Base-by-base conservation (phyloP, 495 filamentous ascomycete species). In the Talaromyces wortmannii region DNA sequence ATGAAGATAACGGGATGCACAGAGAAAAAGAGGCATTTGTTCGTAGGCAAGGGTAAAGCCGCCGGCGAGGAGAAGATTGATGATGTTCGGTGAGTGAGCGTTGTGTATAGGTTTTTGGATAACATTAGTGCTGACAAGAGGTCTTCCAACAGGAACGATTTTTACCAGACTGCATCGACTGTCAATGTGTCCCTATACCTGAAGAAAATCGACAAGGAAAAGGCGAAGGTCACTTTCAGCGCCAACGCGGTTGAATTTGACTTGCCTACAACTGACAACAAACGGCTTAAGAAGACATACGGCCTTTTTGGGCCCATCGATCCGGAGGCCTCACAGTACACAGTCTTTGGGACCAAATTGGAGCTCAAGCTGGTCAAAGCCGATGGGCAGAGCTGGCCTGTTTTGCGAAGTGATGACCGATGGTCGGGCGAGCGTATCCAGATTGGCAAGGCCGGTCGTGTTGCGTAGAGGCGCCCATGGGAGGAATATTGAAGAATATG, bases 171-270 rank as follows among this genome's bases (percentile, higher is more conserved):
- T 0, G 72, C 85, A 18, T 79, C 81, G 7, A 81, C 87, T 16
- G 89, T 96, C 44, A 96, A 95, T 59, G 90, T 89, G 7, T 94
- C 89, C 15, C 84, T 97, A 53, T 98, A 94, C 73, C 80, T 97
- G 33, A 98, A 97, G 78, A 98, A 96, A 74, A 95, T 98, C 61
- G 84, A 95, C 64, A 94, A 91, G 70, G 79, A 82, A 15, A 79
- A 71, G 6, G 87, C 91, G 40, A 83, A 74, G 55, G 81, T 97
- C 8, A 70, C 78, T 12, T 91, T 97, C 66, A 61, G 74, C 40
- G 56, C 76, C 16, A 75, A 77, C 40, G 67, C 77, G 4, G 66
- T 97, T 47, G 71, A 75, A 7, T 76, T 98, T 13, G 90, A 97
- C 64, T 80, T 97, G 16, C 83, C 81, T 12, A 98, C 95, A 33